A percentile compares a stretch with the other conserved stretches of the same genome.
phyloP scores from a whole-genome alignment of 2,329 filamentous ascomycete genomes.

The Gaeumannomyces tritici region DNA sequence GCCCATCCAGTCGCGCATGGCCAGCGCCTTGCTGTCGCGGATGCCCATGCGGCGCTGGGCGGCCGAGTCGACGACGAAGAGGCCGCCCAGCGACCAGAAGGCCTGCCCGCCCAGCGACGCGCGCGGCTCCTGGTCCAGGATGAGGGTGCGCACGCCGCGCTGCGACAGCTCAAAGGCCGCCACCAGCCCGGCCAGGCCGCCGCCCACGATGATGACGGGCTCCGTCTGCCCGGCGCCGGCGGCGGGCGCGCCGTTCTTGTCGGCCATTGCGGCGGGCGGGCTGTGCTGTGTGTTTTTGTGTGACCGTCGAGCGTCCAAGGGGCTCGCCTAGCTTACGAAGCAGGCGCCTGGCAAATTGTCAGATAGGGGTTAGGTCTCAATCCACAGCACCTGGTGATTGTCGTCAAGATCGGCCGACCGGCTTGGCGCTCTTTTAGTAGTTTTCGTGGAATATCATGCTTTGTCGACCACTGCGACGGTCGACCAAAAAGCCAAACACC shows the following conservation, averaged over 20 bases:
- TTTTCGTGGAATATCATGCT: background rate
- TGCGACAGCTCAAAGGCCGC: conserved; percentile 46
- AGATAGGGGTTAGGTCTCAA: background rate
- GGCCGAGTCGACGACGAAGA: conserved; percentile 49
- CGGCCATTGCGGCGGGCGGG: background rate
- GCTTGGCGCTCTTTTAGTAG: background rate
- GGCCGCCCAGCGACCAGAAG: conserved; percentile 53
- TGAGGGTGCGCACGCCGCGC: conserved; percentile 36
- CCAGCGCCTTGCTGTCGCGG: conserved; percentile 45
- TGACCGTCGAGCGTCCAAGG: background rate
- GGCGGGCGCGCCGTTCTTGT: background rate
- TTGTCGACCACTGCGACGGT: background rate
- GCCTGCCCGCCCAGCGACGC: conserved; percentile 50
- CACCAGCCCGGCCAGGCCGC: conserved; percentile 49
- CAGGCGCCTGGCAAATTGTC: background rate
- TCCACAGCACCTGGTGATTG: background rate
- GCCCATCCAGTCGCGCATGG: conserved; percentile 49
- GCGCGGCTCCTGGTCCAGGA: conserved; percentile 50
- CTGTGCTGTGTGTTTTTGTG: background rate
- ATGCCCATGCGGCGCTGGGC: conserved; percentile 49
- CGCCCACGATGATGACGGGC: conserved; percentile 46
- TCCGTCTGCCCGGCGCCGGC: background rate
- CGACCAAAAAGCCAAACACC: too few species aligned
- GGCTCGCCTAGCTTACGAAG: background rate
- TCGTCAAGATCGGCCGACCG: too few species aligned